These are phyloP conservation scores for Arabidopsis suecica DNA, from an alignment of 345 rosid genomes.

Conservation along the genomic window DNA sequence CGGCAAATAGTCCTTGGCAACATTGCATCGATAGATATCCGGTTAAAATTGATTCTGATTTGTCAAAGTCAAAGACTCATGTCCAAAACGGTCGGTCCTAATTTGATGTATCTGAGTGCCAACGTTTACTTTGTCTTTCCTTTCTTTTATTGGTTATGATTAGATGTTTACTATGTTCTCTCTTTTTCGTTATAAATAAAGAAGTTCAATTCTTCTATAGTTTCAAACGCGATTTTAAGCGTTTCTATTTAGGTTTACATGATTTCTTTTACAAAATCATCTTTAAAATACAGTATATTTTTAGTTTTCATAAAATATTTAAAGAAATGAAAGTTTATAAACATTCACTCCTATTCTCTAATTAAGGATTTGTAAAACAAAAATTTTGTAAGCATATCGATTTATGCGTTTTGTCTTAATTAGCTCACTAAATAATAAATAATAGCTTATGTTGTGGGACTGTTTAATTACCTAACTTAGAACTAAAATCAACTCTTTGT, in stretches of 20 bases:
- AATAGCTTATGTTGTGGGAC: background rate
- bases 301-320: no score
- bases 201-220: constrained; percentile 32
- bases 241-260: background rate
- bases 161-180: constrained; percentile 17
- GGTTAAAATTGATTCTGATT: constrained; percentile 43
- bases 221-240: background rate
- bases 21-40: constrained; percentile 76
- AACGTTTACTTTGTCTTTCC: background rate
- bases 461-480: background rate
- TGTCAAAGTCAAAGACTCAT: constrained; percentile 18
- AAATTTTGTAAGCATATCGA: no score
- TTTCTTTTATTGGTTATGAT: constrained; percentile 17
- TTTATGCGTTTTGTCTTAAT: no score
- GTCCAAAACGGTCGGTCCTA: constrained; percentile 35
- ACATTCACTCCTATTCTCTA: background rate
- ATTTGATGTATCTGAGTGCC: constrained; percentile 28
- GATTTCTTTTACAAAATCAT: no score
- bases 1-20: constrained; percentile 65
- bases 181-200: constrained; percentile 38
- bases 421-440: no score
- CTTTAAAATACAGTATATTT: no score
- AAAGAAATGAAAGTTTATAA: background rate
- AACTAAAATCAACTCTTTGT: background rate
- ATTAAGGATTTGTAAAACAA: no score